These are phyloP conservation scores for Lantana camara DNA, from an alignment of 257 asterid species.

Conservation along the genomic window DNA sequence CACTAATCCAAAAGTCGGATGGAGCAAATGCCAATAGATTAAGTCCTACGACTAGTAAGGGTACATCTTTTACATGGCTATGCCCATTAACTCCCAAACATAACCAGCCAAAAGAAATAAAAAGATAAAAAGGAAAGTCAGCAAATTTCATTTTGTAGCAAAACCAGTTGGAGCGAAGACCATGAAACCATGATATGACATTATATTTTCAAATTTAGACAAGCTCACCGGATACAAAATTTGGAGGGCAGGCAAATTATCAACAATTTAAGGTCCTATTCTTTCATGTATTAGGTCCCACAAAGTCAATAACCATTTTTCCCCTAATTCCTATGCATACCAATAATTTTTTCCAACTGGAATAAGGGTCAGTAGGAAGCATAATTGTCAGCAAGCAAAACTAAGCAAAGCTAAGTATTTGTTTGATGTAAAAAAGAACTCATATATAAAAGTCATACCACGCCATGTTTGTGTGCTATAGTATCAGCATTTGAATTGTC, in stretches of 20 bases:
- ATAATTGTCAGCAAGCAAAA: neutral
- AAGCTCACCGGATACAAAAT: neutral
- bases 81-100: no score
- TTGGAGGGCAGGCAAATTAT: neutral
- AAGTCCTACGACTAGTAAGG: neutral
- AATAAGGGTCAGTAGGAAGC: neutral
- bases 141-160: conserved; percentile 2
- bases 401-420: conserved; percentile 12
- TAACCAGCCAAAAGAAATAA: neutral
- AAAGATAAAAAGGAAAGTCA: neutral
- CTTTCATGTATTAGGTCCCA: neutral
- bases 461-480: conserved; percentile 94
- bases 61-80: conserved; percentile 2
- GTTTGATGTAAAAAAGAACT: conserved; percentile 23
- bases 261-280: conserved; percentile 1
- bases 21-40: neutral
- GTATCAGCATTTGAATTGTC: conserved; percentile 71
- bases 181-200: no score
- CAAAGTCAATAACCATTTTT: conserved; percentile 1
- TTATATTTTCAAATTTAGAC: no score
- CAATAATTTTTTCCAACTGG: neutral
- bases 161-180: conserved; percentile 8
- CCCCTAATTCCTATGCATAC: neutral
- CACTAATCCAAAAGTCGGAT: neutral
- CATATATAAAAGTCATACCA: conserved; percentile 49